phyloP scores from a whole-genome alignment of 73 alveolate genomes.

The Tetrahymena malaccensis region DNA sequence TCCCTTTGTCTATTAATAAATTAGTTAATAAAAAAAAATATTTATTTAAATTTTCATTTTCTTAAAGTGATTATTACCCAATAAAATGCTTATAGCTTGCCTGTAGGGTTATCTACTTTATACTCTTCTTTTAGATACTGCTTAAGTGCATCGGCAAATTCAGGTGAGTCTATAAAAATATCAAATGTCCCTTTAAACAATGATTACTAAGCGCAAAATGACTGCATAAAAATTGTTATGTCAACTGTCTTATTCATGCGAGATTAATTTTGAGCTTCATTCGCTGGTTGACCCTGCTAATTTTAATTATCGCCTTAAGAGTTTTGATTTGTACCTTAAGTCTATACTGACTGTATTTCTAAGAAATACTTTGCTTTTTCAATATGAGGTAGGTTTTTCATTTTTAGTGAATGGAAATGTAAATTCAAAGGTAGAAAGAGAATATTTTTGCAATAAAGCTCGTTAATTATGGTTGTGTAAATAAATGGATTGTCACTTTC shows the following conservation, averaged over 20 bases:
- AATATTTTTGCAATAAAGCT: background rate
- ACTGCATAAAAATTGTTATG: background rate
- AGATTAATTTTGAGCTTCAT: background rate
- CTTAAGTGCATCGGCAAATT: background rate
- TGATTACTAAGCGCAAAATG: background rate
- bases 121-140: background rate
- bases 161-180: background rate
- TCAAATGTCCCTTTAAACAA: background rate
- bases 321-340: background rate
- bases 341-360: background rate
- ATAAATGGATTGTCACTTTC: background rate
- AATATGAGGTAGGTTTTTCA: background rate
- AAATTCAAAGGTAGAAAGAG: background rate
- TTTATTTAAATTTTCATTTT: background rate
- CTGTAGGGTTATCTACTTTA: background rate
- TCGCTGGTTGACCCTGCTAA: background rate
- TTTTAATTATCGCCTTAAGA: background rate
- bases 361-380: background rate
- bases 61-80: background rate
- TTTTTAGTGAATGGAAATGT: background rate
- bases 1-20: background rate
- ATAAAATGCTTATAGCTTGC: background rate
- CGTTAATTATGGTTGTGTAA: background rate
- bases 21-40: background rate
- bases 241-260: background rate